A percentile compares a stretch with the other conserved stretches of the same genome.
These are phyloP conservation scores for Apiotrichum veenhuisii DNA, from an alignment of 1,284 basidiomycete genomes.

Conservation along the genomic window DNA sequence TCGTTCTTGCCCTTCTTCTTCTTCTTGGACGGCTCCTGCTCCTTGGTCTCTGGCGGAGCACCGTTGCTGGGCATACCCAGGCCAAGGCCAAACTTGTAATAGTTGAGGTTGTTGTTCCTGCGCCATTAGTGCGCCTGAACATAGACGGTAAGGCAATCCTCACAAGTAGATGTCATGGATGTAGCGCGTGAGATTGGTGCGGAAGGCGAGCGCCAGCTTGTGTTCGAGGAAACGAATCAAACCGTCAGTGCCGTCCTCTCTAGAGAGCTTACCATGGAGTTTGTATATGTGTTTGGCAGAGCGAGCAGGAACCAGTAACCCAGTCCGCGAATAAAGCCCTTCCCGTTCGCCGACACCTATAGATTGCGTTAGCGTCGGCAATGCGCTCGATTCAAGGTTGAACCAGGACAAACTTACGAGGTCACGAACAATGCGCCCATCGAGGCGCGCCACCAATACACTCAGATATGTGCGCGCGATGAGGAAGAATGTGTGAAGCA, in stretches of 20 bases:
- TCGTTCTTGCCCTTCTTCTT: slow-evolving; percentile 14
- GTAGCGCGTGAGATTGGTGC: slow-evolving; percentile 85
- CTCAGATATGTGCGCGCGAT: slow-evolving; percentile 81
- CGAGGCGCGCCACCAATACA: slow-evolving; percentile 80
- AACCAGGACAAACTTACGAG: slow-evolving; percentile 55
- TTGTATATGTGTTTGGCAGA: slow-evolving; percentile 90
- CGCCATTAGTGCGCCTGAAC: not conserved
- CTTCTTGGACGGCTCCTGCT: slow-evolving; percentile 20
- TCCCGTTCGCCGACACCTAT: slow-evolving; percentile 75
- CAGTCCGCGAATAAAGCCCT: slow-evolving; percentile 77
- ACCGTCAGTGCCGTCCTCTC: not conserved
- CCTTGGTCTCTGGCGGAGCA: slow-evolving; percentile 13
- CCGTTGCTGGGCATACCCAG: slow-evolving; percentile 37
- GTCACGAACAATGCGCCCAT: slow-evolving; percentile 85
- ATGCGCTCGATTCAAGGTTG: no score
- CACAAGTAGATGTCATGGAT: slow-evolving; percentile 89
- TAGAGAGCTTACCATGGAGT: slow-evolving; percentile 70
- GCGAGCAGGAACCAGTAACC: slow-evolving; percentile 87
- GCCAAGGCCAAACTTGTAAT: slow-evolving; percentile 53
- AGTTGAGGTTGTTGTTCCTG: slow-evolving; percentile 53
- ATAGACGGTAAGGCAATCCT: slow-evolving; percentile 4
- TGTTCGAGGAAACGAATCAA: slow-evolving; percentile 87
- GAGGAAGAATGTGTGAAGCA: slow-evolving; percentile 81
- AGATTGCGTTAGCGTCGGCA: not conserved
- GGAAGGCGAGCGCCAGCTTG: slow-evolving; percentile 78